Conservation (phyloP, 306 rosid species). For the Ormosia semicastrata region DNA sequence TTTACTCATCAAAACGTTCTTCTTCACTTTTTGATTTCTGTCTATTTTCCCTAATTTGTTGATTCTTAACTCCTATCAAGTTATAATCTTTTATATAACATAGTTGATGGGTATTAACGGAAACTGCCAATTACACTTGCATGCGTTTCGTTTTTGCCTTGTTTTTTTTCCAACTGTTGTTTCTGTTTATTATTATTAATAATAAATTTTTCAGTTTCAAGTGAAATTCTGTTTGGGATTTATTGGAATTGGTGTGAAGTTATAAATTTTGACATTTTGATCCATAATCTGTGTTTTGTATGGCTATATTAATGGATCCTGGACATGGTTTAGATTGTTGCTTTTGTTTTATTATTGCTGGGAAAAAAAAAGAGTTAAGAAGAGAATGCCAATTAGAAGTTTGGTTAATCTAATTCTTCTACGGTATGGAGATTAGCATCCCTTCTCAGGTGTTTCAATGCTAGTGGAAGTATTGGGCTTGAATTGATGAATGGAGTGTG, state of each 20-base stretch:
- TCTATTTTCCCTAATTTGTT: slow-evolving; percentile 12
- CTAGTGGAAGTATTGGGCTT: slow-evolving; percentile 15
- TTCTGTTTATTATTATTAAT: background rate
- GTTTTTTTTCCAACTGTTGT: background rate
- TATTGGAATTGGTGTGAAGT: slow-evolving; percentile 33
- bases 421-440: slow-evolving; percentile 16
- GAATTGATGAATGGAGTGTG: slow-evolving; percentile 26
- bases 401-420: background rate
- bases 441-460: background rate
- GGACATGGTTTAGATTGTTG: slow-evolving; percentile 26
- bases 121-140: slow-evolving; percentile 23
- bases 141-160: slow-evolving; percentile 36
- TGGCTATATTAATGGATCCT: slow-evolving; percentile 18
- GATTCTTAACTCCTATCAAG: slow-evolving; percentile 18
- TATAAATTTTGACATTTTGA: slow-evolving; percentile 26
- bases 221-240: slow-evolving; percentile 14
- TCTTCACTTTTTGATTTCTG: slow-evolving; percentile 21
- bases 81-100: slow-evolving; percentile 8
- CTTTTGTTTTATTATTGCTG: slow-evolving; percentile 7
- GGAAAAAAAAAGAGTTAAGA: background rate
- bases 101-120: slow-evolving; percentile 12
- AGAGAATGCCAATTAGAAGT: slow-evolving; percentile 4
- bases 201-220: background rate
- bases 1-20: background rate
- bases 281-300: slow-evolving; percentile 25